Conservation (phyloP, 2,329 filamentous ascomycete species). For the Fusarium devonianum region DNA sequence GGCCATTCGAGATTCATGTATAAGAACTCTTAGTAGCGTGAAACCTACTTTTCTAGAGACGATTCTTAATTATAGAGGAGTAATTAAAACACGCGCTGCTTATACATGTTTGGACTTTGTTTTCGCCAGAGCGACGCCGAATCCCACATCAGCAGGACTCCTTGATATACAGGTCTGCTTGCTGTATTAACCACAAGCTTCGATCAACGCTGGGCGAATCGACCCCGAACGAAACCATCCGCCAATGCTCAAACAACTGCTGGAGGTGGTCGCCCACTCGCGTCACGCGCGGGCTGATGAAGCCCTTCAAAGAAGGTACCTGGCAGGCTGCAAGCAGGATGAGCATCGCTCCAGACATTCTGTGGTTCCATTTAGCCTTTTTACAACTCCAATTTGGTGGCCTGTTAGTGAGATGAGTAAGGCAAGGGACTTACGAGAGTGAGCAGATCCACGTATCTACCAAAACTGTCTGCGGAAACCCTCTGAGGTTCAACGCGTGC, state of each 20-base stretch:
- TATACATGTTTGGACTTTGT: too few species aligned
- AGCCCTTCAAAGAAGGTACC: conserved; percentile 47
- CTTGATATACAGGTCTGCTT: conserved; percentile 53
- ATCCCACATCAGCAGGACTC: conserved; percentile 32
- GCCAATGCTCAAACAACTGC: conserved; percentile 52
- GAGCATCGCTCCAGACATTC: conserved; percentile 59
- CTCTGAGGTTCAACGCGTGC: conserved; percentile 57
- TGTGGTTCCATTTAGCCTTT: conserved; percentile 21
- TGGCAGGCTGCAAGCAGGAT: conserved; percentile 55
- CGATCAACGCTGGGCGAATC: conserved; percentile 56
- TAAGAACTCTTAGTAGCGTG: too few species aligned
- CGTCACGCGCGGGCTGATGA: conserved; percentile 50
- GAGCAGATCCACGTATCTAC: conserved; percentile 64
- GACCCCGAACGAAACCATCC: conserved; percentile 47
- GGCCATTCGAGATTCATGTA: too few species aligned
- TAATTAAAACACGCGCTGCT: too few species aligned
- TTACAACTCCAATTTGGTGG: not conserved
- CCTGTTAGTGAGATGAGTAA: not conserved
- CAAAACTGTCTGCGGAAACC: conserved; percentile 58
- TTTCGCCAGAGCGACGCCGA: too few species aligned
- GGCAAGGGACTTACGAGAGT: conserved; percentile 51
- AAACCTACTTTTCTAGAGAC: too few species aligned
- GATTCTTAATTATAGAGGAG: too few species aligned
- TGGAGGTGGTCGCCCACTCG: conserved; percentile 52
- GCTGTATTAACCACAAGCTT: conserved; percentile 54